phyloP scores from a whole-genome alignment of 495 filamentous ascomycete genomes.

The Xylaria palmicola region DNA sequence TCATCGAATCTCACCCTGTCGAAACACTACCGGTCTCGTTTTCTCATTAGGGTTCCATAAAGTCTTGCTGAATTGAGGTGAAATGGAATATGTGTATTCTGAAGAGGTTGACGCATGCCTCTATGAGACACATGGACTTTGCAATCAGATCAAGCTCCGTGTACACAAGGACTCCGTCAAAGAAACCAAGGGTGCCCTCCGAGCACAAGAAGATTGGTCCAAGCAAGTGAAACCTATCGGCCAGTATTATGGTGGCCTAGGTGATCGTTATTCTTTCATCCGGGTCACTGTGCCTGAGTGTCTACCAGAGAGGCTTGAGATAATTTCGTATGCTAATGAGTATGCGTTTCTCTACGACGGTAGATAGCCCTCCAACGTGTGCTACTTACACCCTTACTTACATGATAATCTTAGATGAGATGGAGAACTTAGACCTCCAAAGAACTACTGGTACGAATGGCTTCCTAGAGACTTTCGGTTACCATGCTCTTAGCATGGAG shows the following conservation, averaged over 20 bases:
- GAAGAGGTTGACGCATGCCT: not conserved
- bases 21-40: too few species aligned
- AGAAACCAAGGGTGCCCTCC: slow-evolving; percentile 22
- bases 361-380: slow-evolving; percentile 3
- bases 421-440: not conserved
- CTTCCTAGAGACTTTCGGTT: not conserved
- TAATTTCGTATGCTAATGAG: slow-evolving; percentile 43
- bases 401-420: not conserved
- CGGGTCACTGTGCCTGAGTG: slow-evolving; percentile 34
- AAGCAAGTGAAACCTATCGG: slow-evolving; percentile 21
- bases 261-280: slow-evolving; percentile 23
- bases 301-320: slow-evolving; percentile 41
- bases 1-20: too few species aligned
- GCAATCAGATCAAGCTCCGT: slow-evolving; percentile 21
- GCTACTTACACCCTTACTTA: not conserved
- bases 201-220: slow-evolving; percentile 32
- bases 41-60: too few species aligned
- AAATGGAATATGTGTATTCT: too few species aligned
- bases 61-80: too few species aligned
- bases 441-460: not conserved
- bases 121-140: slow-evolving; percentile 28
- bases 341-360: slow-evolving; percentile 45
- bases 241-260: slow-evolving; percentile 26
- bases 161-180: slow-evolving; percentile 15
- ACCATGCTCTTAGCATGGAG: not conserved